A percentile compares a stretch with the other conserved stretches of the same genome.
phyloP scores from a whole-genome alignment of 805 yeast species.

The Cyberlindnera suaveolens region DNA sequence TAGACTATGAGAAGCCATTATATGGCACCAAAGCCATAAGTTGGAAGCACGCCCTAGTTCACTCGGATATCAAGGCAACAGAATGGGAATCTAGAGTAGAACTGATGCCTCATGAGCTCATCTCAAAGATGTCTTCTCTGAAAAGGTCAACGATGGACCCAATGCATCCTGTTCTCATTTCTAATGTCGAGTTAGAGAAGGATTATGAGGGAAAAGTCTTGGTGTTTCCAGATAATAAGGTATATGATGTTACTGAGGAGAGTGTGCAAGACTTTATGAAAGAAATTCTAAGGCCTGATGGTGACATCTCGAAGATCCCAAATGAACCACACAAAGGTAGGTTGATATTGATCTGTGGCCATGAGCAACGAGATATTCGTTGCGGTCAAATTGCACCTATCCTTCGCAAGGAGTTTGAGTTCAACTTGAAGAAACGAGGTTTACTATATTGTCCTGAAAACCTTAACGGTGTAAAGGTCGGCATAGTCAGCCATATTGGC shows the following conservation, averaged over 20 bases:
- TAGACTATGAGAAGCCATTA: slow-evolving; percentile 34
- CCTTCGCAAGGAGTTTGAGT: slow-evolving; percentile 42
- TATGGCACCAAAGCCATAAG: slow-evolving; percentile 42
- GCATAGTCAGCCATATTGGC: slow-evolving; percentile 69
- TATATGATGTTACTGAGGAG: slow-evolving; percentile 17
- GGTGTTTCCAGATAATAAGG: slow-evolving; percentile 49
- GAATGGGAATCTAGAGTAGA: slow-evolving; percentile 43
- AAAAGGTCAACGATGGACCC: slow-evolving; percentile 33
- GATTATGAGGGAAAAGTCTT: slow-evolving; percentile 24
- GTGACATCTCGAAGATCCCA: slow-evolving; percentile 12
- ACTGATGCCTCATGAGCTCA: slow-evolving; percentile 36
- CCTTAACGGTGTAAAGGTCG: slow-evolving; percentile 35
- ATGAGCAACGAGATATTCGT: slow-evolving; percentile 51
- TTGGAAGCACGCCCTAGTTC: slow-evolving; percentile 51
- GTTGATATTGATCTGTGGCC: slow-evolving; percentile 59
- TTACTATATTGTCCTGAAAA: slow-evolving; percentile 22
- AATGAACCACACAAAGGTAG: slow-evolving; percentile 16
- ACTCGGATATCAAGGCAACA: slow-evolving; percentile 35
- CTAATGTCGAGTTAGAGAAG: slow-evolving; percentile 34
- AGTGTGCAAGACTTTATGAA: slow-evolving; percentile 32
- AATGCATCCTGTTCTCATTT: slow-evolving; percentile 43
- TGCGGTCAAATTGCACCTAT: slow-evolving; percentile 67
- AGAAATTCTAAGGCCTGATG: slow-evolving; percentile 34
- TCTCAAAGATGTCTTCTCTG: slow-evolving; percentile 31
- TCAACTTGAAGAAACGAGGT: slow-evolving; percentile 31